Evolutionary conservation across 106 monocot species (phyloP).

Genomic region (Vanilla planifolia): DNA sequence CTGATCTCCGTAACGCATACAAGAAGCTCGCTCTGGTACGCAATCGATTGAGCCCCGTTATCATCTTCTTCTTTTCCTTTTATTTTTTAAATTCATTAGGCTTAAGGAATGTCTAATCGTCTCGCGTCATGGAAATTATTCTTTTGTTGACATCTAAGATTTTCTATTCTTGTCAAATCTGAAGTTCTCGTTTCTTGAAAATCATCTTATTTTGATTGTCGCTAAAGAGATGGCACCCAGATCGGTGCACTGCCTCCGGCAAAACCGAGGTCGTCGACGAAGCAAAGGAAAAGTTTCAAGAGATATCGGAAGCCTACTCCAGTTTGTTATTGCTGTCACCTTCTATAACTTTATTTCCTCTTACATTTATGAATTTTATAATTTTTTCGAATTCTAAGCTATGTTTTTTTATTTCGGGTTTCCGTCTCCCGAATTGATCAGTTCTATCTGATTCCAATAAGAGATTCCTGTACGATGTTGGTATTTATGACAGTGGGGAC

Average conservation of each 20-base stretch:
- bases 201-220: not conserved
- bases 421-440: constrained; percentile 26
- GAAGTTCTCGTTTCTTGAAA: not conserved
- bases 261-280: constrained; percentile 32
- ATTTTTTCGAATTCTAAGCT: not conserved
- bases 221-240: constrained; percentile 87
- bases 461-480: constrained; percentile 85
- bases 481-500: constrained; percentile 50
- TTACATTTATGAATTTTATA: not conserved
- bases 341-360: not conserved
- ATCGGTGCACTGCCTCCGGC: constrained; percentile 49
- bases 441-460: constrained; percentile 87
- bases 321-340: no score
- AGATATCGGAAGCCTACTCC: constrained; percentile 79
- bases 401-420: not conserved
- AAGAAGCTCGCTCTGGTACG: constrained; percentile 88
- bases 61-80: not conserved
- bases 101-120: not conserved
- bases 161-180: not conserved
- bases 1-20: constrained; percentile 70
- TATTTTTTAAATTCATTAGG: not conserved
- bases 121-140: not conserved
- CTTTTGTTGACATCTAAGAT: no score
- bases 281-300: constrained; percentile 82
- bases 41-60: not conserved